Conservation (phyloP, 441 rosid genomes). For the Macaranga tanarius region DNA sequence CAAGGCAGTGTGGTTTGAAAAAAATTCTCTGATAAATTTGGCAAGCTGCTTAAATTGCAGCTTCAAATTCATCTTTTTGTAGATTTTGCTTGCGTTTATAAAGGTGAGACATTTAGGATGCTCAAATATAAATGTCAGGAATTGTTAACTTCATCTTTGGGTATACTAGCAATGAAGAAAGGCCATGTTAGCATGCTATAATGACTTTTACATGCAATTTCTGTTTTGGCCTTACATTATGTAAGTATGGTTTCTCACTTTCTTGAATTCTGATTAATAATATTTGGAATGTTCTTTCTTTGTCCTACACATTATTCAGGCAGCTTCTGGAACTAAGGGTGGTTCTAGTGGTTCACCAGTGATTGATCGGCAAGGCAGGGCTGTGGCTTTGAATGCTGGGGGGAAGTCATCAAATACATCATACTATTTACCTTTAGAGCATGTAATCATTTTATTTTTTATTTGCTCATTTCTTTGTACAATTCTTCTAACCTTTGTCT, state of each 20-base stretch:
- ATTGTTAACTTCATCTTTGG: background rate
- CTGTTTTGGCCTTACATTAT: background rate
- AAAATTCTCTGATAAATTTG: too few species aligned
- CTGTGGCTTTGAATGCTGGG: constrained; percentile 98
- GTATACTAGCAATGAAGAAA: background rate
- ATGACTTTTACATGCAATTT: background rate
- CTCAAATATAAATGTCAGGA: background rate
- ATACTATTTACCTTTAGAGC: constrained; percentile 81
- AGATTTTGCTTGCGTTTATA: background rate
- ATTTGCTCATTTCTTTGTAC: background rate
- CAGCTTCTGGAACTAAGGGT: constrained; percentile 97
- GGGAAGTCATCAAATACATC: constrained; percentile 88
- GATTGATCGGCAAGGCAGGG: constrained; percentile 94
- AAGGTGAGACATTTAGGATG: background rate
- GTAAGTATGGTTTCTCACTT: background rate
- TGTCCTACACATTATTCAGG: constrained; percentile 40
- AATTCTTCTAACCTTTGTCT: background rate
- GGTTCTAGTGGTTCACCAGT: constrained; percentile 99
- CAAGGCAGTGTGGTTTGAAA: background rate
- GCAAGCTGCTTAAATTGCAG: too few species aligned
- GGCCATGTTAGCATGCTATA: background rate
- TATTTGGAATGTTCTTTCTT: background rate
- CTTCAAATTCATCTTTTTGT: too few species aligned
- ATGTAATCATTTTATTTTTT: constrained; percentile 47
- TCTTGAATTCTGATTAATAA: background rate